These are phyloP conservation scores for Xylariaceae sp. DNA, from an alignment of 2,329 filamentous ascomycete species.

Conservation along the genomic window DNA sequence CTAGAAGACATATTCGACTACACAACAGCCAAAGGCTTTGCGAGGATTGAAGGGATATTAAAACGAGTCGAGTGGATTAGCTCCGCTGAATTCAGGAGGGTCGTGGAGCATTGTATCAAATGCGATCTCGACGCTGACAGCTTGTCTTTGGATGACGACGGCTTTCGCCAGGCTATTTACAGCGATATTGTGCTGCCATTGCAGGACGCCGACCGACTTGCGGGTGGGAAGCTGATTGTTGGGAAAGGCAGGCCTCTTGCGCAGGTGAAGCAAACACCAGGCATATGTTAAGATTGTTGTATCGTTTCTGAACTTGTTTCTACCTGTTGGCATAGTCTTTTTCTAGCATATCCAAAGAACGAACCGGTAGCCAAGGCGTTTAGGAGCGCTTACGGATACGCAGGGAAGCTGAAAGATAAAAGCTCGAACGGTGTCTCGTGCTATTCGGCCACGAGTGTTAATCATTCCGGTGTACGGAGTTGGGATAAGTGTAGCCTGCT, in stretches of 20 bases:
- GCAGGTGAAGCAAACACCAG: no score
- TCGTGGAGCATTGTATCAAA: constrained; percentile 18
- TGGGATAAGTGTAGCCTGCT: no score
- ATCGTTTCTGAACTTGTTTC: no score
- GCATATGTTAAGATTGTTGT: no score
- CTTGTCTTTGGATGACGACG: constrained; percentile 15
- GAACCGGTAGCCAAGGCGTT: no score
- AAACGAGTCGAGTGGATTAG: constrained; percentile 11
- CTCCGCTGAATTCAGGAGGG: constrained; percentile 8
- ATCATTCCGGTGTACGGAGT: no score
- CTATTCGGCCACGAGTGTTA: no score
- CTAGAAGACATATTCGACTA: constrained; percentile 15
- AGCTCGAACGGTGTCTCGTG: no score
- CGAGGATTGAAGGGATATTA: constrained; percentile 9
- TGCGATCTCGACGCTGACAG: constrained; percentile 11
- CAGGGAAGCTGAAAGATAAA: no score
- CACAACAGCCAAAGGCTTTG: constrained; percentile 9
- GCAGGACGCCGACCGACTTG: constrained; percentile 13
- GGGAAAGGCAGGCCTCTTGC: neutral
- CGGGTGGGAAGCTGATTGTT: constrained; percentile 7
- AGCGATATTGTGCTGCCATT: constrained; percentile 16
- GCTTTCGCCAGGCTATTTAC: constrained; percentile 17
- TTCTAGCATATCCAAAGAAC: no score
- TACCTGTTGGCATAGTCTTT: no score
- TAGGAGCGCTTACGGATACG: no score